These are phyloP conservation scores for Plasmodium cynomolgi DNA, from an alignment of 169 alveolate genomes.

Conservation along the genomic window DNA sequence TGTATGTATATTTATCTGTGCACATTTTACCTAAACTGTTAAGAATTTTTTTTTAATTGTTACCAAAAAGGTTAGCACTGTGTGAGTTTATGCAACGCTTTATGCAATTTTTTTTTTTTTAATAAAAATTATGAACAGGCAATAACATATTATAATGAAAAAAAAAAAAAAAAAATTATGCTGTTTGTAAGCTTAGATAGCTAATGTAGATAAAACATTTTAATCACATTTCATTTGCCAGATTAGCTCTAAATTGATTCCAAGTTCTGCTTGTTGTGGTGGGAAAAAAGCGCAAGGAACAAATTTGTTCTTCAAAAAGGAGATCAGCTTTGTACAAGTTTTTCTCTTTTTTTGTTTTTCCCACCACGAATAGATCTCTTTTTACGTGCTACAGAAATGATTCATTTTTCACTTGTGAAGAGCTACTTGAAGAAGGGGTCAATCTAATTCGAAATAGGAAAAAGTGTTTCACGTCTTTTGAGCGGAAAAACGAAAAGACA, in stretches of 20 bases:
- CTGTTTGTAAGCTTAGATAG: background rate
- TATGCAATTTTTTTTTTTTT: constrained; percentile 18
- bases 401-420: background rate
- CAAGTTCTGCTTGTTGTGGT: constrained; percentile 2
- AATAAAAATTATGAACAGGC: constrained; percentile 43
- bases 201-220: background rate
- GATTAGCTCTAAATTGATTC: constrained; percentile 18
- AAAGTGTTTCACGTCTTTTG: background rate
- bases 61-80: background rate
- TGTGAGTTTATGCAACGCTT: constrained; percentile 16
- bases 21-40: background rate
- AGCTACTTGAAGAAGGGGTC: background rate
- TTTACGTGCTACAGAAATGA: background rate
- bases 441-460: background rate
- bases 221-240: background rate
- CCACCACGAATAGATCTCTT: background rate
- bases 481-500: background rate
- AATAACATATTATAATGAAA: background rate
- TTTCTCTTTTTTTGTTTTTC: constrained; percentile 12
- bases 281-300: constrained; percentile 22
- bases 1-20: background rate
- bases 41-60: background rate
- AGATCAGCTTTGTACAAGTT: background rate
- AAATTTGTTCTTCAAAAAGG: constrained; percentile 16
- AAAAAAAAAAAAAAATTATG: constrained; percentile 9